A percentile compares a stretch with the other conserved stretches of the same genome.
Evolutionary conservation across 1,139 yeast genomes (phyloP).

Genomic region (Yamadazyma jaroonii): DNA sequence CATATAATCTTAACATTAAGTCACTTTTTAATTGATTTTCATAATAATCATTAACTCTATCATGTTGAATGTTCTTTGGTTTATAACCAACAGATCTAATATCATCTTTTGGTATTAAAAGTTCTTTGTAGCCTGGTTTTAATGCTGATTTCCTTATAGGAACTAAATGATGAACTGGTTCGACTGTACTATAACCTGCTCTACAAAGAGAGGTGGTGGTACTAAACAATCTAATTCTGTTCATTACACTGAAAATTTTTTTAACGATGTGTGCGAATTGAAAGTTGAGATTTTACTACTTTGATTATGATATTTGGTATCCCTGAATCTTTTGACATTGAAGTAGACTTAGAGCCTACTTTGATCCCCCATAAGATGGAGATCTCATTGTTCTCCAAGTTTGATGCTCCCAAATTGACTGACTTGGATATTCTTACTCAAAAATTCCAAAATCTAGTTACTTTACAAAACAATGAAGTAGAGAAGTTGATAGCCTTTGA

Average conservation of each 20-base stretch:
- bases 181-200: conserved; percentile 75
- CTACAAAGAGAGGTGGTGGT: conserved; percentile 34
- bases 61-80: conserved; percentile 72
- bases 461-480: conserved; percentile 19
- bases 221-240: conserved; percentile 14
- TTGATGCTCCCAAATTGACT: not conserved
- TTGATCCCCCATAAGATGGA: not conserved
- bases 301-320: conserved; percentile 24
- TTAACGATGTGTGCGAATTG: conserved; percentile 2
- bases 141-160: conserved; percentile 68
- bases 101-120: conserved; percentile 66
- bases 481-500: conserved; percentile 17
- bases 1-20: conserved; percentile 70
- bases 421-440: conserved; percentile 1
- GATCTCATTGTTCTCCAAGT: conserved; percentile 1
- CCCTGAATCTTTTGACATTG: conserved; percentile 23
- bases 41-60: conserved; percentile 79
- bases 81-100: conserved; percentile 72
- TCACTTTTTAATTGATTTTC: conserved; percentile 71
- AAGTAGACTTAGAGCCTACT: conserved; percentile 11
- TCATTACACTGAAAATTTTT: conserved; percentile 10
- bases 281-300: not conserved
- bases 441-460: conserved; percentile 6
- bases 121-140: conserved; percentile 65
- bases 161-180: conserved; percentile 90